phyloP scores from a whole-genome alignment of 352 stramenopile species.

The Phytophthora boehmeriae region DNA sequence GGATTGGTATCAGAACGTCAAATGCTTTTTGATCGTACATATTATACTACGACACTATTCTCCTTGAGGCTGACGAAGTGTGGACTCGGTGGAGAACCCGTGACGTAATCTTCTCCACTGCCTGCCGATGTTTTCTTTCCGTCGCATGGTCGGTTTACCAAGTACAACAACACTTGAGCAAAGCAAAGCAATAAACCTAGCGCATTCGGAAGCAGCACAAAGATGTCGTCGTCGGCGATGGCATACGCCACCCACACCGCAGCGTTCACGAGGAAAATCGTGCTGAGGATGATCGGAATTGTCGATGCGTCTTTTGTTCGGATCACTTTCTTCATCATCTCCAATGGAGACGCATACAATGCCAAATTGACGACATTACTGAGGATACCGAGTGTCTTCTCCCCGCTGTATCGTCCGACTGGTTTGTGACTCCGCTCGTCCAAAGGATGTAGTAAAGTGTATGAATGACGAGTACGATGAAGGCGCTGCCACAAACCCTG shows the following conservation, averaged over 20 bases:
- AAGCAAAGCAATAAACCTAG: constrained; percentile 26
- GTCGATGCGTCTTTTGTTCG: constrained; percentile 26
- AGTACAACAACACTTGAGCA: constrained; percentile 24
- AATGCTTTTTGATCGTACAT: no score
- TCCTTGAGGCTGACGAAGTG: no score
- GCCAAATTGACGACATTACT: constrained; percentile 21
- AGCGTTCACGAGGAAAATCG: constrained; percentile 38
- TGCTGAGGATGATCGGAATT: constrained; percentile 46
- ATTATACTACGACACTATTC: no score
- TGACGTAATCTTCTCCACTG: no score
- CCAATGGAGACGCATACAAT: constrained; percentile 31
- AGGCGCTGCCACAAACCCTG: constrained; percentile 19
- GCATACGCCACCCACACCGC: constrained; percentile 39
- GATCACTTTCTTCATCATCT: constrained; percentile 19
- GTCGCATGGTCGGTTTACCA: constrained; percentile 14
- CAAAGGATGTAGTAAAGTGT: constrained; percentile 24
- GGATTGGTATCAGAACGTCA: no score
- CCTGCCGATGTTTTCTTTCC: not conserved
- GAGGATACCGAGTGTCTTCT: constrained; percentile 17
- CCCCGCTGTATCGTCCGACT: constrained; percentile 8
- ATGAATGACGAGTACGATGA: constrained; percentile 5
- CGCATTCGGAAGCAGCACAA: constrained; percentile 42
- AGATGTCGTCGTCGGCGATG: constrained; percentile 33
- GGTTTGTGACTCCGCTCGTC: constrained; percentile 16
- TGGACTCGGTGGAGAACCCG: not conserved